These are phyloP conservation scores for Sphagnum fallax DNA, from an alignment of 228 moss, liverwort and hornwort genomes.

Conservation along the genomic window DNA sequence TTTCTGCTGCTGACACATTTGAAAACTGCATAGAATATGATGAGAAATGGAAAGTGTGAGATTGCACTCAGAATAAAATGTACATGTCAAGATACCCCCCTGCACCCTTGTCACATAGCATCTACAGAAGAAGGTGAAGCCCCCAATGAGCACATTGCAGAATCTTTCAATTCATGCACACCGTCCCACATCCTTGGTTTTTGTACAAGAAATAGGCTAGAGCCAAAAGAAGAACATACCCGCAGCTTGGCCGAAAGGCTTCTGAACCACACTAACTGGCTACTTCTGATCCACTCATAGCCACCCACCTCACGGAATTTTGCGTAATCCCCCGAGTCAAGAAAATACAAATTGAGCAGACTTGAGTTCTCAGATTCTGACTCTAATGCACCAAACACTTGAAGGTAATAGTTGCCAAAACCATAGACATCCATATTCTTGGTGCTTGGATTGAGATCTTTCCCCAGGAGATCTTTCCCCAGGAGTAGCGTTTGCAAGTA, in stretches of 20 bases:
- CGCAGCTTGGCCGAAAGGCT: conserved; percentile 58
- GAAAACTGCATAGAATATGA: too few relatives aligned
- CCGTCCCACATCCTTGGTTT: too few relatives aligned
- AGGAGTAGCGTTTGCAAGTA: conserved; percentile 44
- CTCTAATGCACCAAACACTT: conserved; percentile 64
- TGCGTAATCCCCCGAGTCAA: conserved; percentile 91
- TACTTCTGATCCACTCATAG: conserved; percentile 89
- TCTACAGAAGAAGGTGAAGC: too few relatives aligned
- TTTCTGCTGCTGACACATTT: neutral
- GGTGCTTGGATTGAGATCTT: conserved; percentile 10
- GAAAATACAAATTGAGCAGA: conserved; percentile 85
- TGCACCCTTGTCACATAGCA: too few relatives aligned
- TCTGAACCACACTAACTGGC: conserved; percentile 86
- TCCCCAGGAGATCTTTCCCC: conserved; percentile 19
- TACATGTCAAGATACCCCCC: too few relatives aligned
- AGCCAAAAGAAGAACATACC: conserved; percentile 27
- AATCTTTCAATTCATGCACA: too few relatives aligned
- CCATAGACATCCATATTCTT: conserved; percentile 49
- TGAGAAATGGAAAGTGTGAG: too few relatives aligned
- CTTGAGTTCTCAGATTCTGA: conserved; percentile 48
- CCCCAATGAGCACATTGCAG: too few relatives aligned
- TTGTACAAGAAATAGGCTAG: neutral
- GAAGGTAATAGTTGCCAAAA: conserved; percentile 81
- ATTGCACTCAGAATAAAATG: too few relatives aligned
- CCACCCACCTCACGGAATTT: conserved; percentile 70